These are phyloP conservation scores for Simplicillium aogashimaense DNA, from an alignment of 2,329 filamentous ascomycete species.

Conservation along the genomic window DNA sequence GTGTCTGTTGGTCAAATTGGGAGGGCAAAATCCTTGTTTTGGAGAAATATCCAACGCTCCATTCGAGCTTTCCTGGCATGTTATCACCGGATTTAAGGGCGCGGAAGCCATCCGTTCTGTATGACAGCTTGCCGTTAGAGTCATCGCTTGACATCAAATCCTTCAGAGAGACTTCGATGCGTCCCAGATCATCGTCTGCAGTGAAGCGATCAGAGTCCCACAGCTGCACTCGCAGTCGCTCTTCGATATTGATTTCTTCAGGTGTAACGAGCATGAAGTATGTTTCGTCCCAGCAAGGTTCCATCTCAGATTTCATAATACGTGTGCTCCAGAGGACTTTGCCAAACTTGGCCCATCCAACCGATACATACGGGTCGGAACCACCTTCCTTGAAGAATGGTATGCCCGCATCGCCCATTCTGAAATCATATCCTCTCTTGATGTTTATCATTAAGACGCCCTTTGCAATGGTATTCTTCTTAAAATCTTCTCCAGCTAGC, in stretches of 20 bases:
- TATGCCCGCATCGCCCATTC: conserved; percentile 56
- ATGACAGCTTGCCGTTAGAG: conserved; percentile 50
- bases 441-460: conserved; percentile 59
- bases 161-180: conserved; percentile 60
- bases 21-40: conserved; percentile 54
- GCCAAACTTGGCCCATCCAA: conserved; percentile 73
- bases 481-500: conserved; percentile 69
- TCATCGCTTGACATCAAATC: conserved; percentile 49
- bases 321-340: conserved; percentile 50
- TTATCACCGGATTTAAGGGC: conserved; percentile 54
- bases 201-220: conserved; percentile 68
- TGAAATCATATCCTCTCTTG: conserved; percentile 59
- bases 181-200: conserved; percentile 65
- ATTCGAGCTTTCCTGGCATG: conserved; percentile 60
- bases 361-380: conserved; percentile 61
- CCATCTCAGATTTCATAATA: conserved; percentile 53
- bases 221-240: conserved; percentile 58
- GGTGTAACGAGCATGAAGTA: conserved; percentile 59
- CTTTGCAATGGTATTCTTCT: conserved; percentile 58
- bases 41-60: conserved; percentile 63
- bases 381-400: conserved; percentile 49
- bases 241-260: conserved; percentile 62
- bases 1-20: conserved; percentile 51
- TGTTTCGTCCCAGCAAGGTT: conserved; percentile 63
- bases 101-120: conserved; percentile 55